Percentiles rank a stretch among this genome's conserved stretches.
Conservation (phyloP, 106 monocot genomes). For the Dendrobium officinale region DNA sequence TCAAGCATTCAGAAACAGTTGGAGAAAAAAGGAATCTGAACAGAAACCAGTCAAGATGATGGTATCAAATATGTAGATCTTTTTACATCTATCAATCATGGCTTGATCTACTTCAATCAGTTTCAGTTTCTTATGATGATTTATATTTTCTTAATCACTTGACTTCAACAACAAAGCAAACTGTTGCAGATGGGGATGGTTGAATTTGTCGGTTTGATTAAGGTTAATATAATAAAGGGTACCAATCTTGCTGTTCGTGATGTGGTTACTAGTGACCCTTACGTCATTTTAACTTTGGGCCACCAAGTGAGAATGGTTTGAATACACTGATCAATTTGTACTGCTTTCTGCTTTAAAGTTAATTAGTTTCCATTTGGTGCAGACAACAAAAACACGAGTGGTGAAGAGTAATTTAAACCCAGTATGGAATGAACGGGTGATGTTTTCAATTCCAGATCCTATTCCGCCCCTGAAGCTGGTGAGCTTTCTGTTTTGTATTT, state of each 20-base stretch:
- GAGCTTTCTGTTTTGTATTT: constrained; percentile 10
- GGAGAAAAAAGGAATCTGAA: constrained; percentile 73
- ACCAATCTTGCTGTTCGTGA: constrained; percentile 77
- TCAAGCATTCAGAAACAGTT: constrained; percentile 65
- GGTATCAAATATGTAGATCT: constrained; percentile 14
- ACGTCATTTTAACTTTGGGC: constrained; percentile 73
- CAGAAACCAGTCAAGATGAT: constrained; percentile 42
- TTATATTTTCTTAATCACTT: neutral
- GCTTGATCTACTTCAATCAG: no score
- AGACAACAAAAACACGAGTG: constrained; percentile 89
- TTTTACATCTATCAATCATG: no score
- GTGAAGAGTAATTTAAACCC: constrained; percentile 91
- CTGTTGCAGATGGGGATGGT: constrained; percentile 77
- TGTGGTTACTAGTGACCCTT: constrained; percentile 84
- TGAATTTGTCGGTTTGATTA: constrained; percentile 87
- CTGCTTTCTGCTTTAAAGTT: neutral
- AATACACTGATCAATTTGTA: neutral
- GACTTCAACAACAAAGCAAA: neutral
- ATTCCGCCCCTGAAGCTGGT: constrained; percentile 79
- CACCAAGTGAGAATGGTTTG: constrained; percentile 51
- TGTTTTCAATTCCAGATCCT: constrained; percentile 83
- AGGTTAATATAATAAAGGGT: constrained; percentile 78
- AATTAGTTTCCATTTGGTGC: constrained; percentile 13
- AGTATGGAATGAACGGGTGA: constrained; percentile 82
- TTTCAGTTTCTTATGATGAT: neutral